These are phyloP conservation scores for Tulasnella sp. DNA, from an alignment of 768 basidiomycete species.

Conservation along the genomic window DNA sequence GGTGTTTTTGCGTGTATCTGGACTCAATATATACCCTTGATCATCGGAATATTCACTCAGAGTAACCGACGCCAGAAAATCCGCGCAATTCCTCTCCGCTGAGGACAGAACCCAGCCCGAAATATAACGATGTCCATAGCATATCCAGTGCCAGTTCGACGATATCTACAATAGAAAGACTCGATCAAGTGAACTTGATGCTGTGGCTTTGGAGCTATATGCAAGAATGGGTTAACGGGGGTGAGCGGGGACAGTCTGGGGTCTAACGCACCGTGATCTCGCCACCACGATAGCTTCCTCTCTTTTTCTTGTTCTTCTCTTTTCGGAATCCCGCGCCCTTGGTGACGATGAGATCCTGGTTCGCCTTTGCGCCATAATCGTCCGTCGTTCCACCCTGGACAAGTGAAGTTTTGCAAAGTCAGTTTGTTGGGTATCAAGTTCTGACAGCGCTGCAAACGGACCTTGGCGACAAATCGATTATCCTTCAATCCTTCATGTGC, in stretches of 20 bases:
- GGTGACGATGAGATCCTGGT: conserved; percentile 83
- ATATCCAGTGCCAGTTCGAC: no score
- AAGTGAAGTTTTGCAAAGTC: conserved; percentile 9
- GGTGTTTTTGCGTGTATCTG: not conserved
- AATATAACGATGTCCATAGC: no score
- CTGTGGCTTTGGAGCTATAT: conserved; percentile 70
- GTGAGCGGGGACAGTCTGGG: not conserved
- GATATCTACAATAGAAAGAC: not conserved
- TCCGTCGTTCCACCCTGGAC: conserved; percentile 51
- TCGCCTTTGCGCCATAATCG: conserved; percentile 85
- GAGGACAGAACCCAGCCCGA: no score
- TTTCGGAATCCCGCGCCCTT: conserved; percentile 93
- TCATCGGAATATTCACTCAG: not conserved
- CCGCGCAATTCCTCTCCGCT: no score
- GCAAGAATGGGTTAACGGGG: not conserved
- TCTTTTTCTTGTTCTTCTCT: conserved; percentile 99
- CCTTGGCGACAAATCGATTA: conserved; percentile 78
- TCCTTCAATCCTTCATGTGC: conserved; percentile 47
- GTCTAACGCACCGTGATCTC: conserved; percentile 72
- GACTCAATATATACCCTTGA: not conserved
- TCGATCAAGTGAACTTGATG: conserved; percentile 59
- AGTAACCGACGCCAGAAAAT: not conserved
- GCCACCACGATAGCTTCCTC: conserved; percentile 87
- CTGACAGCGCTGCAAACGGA: conserved; percentile 33
- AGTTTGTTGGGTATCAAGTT: not conserved